Evolutionary conservation across 2,329 filamentous ascomycete species (phyloP).

Genomic region (Cladophialophora chaetospira): DNA sequence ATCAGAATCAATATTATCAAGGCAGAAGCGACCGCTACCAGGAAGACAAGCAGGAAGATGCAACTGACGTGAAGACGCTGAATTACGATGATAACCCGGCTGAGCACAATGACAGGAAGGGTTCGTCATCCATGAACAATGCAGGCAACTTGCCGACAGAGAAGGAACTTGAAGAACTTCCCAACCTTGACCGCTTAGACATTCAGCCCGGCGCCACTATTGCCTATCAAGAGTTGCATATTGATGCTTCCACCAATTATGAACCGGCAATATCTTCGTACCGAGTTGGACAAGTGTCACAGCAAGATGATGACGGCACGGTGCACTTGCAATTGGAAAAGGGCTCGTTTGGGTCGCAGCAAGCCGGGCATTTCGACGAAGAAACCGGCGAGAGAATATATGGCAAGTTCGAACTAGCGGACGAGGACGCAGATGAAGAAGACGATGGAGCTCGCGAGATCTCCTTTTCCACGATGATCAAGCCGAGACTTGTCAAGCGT

Average conservation of each 20-base stretch:
- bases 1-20: constrained; percentile 23
- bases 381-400: constrained; percentile 72
- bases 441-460: constrained; percentile 66
- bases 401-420: constrained; percentile 70
- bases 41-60: constrained; percentile 46
- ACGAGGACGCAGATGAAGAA: constrained; percentile 59
- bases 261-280: constrained; percentile 54
- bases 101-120: constrained; percentile 39
- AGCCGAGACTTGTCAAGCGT: constrained; percentile 64
- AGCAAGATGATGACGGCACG: constrained; percentile 54
- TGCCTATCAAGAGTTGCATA: constrained; percentile 50
- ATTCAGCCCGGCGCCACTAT: constrained; percentile 44
- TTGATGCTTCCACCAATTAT: constrained; percentile 52
- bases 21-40: constrained; percentile 38
- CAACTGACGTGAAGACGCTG: constrained; percentile 15
- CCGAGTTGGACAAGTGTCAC: constrained; percentile 67
- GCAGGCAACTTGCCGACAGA: constrained; percentile 35
- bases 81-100: constrained; percentile 29
- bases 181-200: constrained; percentile 44
- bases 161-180: constrained; percentile 66
- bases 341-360: constrained; percentile 6
- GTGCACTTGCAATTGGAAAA: constrained; percentile 68
- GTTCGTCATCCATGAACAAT: constrained; percentile 17
- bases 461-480: constrained; percentile 64
- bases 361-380: constrained; percentile 58